These are phyloP conservation scores for Torrubiellomyces zombiae DNA, from an alignment of 2,329 filamentous ascomycete genomes.

Conservation along the genomic window DNA sequence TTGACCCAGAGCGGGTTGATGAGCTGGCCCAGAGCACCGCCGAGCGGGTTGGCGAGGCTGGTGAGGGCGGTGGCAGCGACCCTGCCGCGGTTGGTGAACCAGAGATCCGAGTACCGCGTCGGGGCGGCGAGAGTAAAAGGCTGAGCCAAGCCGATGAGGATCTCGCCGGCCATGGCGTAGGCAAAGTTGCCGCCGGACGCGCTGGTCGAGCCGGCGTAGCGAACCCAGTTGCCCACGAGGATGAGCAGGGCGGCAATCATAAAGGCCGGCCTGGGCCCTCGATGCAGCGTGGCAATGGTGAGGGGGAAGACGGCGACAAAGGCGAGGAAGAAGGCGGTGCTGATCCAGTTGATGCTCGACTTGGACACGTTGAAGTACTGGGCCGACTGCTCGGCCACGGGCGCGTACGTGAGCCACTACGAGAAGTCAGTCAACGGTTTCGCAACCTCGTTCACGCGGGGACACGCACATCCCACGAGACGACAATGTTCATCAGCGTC, in stretches of 20 bases:
- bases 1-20: conserved; percentile 65
- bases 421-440: not conserved
- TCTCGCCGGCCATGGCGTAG: conserved; percentile 77
- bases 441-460: not conserved
- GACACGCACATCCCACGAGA: conserved; percentile 80
- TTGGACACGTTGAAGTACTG: conserved; percentile 61
- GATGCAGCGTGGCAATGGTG: conserved; percentile 63
- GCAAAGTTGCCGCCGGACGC: conserved; percentile 47
- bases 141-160: conserved; percentile 76
- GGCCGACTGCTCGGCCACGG: conserved; percentile 59
- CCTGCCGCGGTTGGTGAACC: conserved; percentile 76
- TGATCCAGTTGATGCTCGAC: conserved; percentile 80
- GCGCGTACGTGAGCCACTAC: conserved; percentile 79
- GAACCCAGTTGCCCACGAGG: conserved; percentile 78
- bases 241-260: conserved; percentile 55
- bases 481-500: conserved; percentile 76
- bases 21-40: conserved; percentile 75
- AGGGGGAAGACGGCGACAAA: conserved; percentile 60
- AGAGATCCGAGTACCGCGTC: conserved; percentile 80
- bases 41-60: conserved; percentile 77
- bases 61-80: conserved; percentile 76
- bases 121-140: conserved; percentile 84
- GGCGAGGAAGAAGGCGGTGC: conserved; percentile 71
- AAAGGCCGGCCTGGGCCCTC: conserved; percentile 64
- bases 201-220: conserved; percentile 52